These are phyloP conservation scores for Phytophthora europaea DNA, from an alignment of 352 stramenopile genomes.

Conservation along the genomic window DNA sequence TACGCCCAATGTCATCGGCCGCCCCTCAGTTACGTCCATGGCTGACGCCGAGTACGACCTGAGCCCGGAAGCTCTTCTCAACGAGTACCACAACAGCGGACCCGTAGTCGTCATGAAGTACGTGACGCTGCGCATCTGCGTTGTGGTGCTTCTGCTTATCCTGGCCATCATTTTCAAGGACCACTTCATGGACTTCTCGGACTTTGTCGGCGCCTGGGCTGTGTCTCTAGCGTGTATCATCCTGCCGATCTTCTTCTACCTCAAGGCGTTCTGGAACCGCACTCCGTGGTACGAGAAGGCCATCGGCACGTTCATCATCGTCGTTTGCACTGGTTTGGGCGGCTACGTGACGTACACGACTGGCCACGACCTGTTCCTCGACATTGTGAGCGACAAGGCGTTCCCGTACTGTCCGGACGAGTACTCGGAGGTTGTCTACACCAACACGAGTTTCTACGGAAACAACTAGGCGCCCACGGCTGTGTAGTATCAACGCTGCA, in stretches of 20 bases:
- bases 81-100: conserved; percentile 46
- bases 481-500: conserved; percentile 17
- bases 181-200: conserved; percentile 69
- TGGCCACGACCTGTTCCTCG: conserved; percentile 41
- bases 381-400: conserved; percentile 33
- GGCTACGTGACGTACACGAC: conserved; percentile 54
- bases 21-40: conserved; percentile 41
- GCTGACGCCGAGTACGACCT: conserved; percentile 43
- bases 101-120: conserved; percentile 47
- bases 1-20: conserved; percentile 14
- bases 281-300: conserved; percentile 51
- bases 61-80: conserved; percentile 33
- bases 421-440: conserved; percentile 51
- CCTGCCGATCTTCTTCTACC: conserved; percentile 72
- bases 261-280: conserved; percentile 62
- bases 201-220: conserved; percentile 65
- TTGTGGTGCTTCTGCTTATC: conserved; percentile 53
- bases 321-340: conserved; percentile 41
- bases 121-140: conserved; percentile 42
- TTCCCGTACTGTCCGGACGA: conserved; percentile 67
- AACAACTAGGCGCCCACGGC: conserved; percentile 37
- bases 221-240: conserved; percentile 72
- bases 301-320: conserved; percentile 37
- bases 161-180: conserved; percentile 63
- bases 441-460: conserved; percentile 59